Conservation (phyloP, 2,329 filamentous ascomycete species). For the Diaporthe capsici region DNA sequence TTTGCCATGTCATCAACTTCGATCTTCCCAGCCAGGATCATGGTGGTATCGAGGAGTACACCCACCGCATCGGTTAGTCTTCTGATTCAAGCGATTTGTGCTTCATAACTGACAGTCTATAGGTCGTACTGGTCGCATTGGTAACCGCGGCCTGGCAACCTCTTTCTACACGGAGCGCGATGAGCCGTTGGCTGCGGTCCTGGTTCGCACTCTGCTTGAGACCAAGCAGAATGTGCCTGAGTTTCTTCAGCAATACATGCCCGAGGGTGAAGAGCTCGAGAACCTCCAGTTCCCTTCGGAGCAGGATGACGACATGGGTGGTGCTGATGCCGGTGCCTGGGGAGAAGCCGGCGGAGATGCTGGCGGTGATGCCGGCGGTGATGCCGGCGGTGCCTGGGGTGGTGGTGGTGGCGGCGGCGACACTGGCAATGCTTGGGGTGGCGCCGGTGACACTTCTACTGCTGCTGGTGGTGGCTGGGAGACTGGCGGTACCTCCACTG, state of each 20-base stretch:
- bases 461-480: slow-evolving; percentile 7
- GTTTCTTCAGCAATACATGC: slow-evolving; percentile 78
- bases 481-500: slow-evolving; percentile 16
- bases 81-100: background rate
- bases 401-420: background rate
- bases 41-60: slow-evolving; percentile 94
- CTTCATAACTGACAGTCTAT: slow-evolving; percentile 10
- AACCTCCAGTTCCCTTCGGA: slow-evolving; percentile 70
- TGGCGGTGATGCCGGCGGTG: background rate
- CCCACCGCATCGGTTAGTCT: slow-evolving; percentile 87
- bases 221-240: slow-evolving; percentile 84
- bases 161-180: slow-evolving; percentile 90
- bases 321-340: slow-evolving; percentile 43
- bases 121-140: slow-evolving; percentile 95
- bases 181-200: slow-evolving; percentile 77
- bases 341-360: slow-evolving; percentile 39
- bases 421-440: no score
- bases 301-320: slow-evolving; percentile 41
- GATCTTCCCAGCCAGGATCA: slow-evolving; percentile 82
- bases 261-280: slow-evolving; percentile 64
- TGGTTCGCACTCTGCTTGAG: slow-evolving; percentile 88
- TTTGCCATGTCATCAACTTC: slow-evolving; percentile 94
- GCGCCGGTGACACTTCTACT: no score
- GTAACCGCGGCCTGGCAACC: slow-evolving; percentile 86
- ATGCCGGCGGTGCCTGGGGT: background rate